Base-by-base conservation (phyloP, 2,329 filamentous ascomycete species). In the Aspergillus udagawae region DNA sequence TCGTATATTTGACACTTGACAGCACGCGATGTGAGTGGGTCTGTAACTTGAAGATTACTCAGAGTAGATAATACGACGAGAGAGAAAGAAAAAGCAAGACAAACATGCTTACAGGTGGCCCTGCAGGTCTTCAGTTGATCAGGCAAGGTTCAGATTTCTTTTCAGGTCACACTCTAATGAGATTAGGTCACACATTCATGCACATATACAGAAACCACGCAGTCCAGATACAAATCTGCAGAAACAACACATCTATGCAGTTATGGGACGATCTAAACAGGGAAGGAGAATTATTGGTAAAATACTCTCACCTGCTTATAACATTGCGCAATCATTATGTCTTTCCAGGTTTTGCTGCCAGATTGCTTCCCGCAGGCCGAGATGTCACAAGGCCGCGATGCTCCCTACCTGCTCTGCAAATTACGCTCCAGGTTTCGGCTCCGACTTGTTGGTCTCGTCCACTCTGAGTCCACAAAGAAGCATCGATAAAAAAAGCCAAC, bases 231-330 rank as follows among this genome's bases (percentile, higher is more conserved):
- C 29, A 53, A 63, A 60, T 61, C 64, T 68, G 65, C 63, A 66
- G 56, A 56, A 56, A 49, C 66, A 68, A 63, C 66, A 60, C 64
- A 68, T 67, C 63, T 60, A 57, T 66, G 60, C 58, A 64, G 59
- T 45, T 12, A 48, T 59, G 20, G 55, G 60, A 53, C 54, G 42
- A 60, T 59, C 10, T 12, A 12, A 29, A 3, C 28, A 29, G 28
- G 28, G 28, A 29, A 29, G 28, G 10, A 29, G 28, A 29, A 10
- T 4, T 12, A 29, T 29, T 29, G 28, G 28, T 29, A 21, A 44
- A 44, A 44, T 21, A 21, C 14, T 21, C 52, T 50, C 55, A 55
- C 52, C 51, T 52, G 44, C 29, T 28, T 52, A 4, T n/a, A 44
- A 21, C 17, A 17, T 44, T 44, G 41, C 41, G 41, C 41, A 44